These are phyloP conservation scores for Chlamydomonas reinhardtii DNA, from an alignment of 163 green algal genomes.

Conservation along the genomic window DNA sequence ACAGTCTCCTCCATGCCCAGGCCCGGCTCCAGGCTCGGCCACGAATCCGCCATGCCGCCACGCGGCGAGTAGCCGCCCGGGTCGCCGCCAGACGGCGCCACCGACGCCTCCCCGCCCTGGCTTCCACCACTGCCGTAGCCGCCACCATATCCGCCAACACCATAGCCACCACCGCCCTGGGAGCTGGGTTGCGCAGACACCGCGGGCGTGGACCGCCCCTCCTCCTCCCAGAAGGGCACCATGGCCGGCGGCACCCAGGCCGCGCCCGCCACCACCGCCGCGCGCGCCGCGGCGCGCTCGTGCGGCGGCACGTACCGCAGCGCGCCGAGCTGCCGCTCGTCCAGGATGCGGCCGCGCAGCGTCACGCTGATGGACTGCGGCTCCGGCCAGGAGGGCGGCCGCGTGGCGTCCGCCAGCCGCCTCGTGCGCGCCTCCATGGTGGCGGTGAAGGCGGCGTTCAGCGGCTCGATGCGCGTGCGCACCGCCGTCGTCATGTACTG, in stretches of 20 bases:
- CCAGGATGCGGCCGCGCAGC: constrained; percentile 63
- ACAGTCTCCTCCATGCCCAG: not conserved
- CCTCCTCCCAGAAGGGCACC: constrained; percentile 45
- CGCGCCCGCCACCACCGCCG: constrained; percentile 46
- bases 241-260: constrained; percentile 35
- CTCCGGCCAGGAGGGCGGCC: constrained; percentile 25
- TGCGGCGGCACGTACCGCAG: constrained; percentile 55
- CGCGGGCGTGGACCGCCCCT: not conserved
- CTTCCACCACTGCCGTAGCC: not conserved
- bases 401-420: not conserved
- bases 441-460: constrained; percentile 50
- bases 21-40: not conserved
- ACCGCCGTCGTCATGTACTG: constrained; percentile 66
- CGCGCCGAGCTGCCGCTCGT: constrained; percentile 50
- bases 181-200: not conserved
- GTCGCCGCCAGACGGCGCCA: not conserved
- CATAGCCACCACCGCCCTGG: not conserved
- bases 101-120: not conserved
- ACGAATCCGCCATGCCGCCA: not conserved
- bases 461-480: constrained; percentile 49
- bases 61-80: not conserved
- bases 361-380: constrained; percentile 59
- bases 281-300: constrained; percentile 35
- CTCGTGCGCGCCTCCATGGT: constrained; percentile 43
- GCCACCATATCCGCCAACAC: too few species aligned